Conservation (phyloP, 2,329 filamentous ascomycete species). For the Claviceps quebecensis region DNA sequence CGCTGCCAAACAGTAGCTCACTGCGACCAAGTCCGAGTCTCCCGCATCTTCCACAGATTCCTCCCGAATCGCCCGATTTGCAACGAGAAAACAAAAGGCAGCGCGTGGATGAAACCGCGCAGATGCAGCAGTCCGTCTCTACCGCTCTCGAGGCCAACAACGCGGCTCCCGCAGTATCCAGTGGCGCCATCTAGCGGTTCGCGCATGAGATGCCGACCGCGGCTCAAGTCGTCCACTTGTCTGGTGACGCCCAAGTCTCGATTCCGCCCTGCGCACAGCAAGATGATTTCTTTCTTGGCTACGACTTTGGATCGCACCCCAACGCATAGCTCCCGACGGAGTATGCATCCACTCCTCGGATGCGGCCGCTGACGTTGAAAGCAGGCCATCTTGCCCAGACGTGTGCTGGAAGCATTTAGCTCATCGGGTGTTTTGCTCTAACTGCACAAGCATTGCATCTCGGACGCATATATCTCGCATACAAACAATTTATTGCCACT, state of each 20-base stretch:
- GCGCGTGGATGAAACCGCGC: background rate
- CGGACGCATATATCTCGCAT: no score
- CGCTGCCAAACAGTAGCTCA: background rate
- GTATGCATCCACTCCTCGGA: no score
- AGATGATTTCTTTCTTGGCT: background rate
- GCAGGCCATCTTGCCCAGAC: no score
- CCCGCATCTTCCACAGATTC: background rate
- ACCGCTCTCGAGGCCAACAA: background rate
- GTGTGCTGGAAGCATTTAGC: no score
- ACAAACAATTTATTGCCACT: no score
- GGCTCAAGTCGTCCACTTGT: background rate
- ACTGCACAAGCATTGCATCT: no score
- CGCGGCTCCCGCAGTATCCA: background rate
- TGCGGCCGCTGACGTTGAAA: no score
- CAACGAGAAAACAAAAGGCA: constrained; percentile 4
- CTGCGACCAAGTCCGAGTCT: background rate
- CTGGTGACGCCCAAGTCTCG: background rate
- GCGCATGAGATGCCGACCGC: constrained; percentile 1
- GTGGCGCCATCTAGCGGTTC: constrained; percentile 5
- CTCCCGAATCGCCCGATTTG: background rate
- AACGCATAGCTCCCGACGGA: background rate
- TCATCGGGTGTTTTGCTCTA: no score
- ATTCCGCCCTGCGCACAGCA: background rate
- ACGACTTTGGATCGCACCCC: background rate
- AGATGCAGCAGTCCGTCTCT: background rate